phyloP scores from a whole-genome alignment of 1,139 yeast genomes.

The Scheffersomyces parashehatae region DNA sequence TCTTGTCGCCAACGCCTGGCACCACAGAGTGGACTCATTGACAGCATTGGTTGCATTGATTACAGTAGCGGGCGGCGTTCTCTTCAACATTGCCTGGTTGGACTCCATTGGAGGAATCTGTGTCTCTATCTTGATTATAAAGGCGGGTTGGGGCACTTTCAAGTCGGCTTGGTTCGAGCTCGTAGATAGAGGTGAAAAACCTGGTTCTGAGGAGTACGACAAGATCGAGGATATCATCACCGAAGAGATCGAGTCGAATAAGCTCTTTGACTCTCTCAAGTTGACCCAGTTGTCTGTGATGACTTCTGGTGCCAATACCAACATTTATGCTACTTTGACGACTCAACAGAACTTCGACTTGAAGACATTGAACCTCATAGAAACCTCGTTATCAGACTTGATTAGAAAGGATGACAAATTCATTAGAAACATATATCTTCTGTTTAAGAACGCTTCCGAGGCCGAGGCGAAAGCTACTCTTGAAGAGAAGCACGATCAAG shows the following conservation, averaged over 20 bases:
- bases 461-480: not conserved
- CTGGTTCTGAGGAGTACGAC: constrained; percentile 29
- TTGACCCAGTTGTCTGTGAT: constrained; percentile 55
- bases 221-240: constrained; percentile 24
- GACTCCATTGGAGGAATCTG: constrained; percentile 90
- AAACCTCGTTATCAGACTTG: constrained; percentile 22
- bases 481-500: not conserved
- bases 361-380: constrained; percentile 29
- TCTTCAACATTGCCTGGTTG: constrained; percentile 75
- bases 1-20: constrained; percentile 97
- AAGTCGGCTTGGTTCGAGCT: constrained; percentile 71
- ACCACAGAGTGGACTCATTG: constrained; percentile 92
- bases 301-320: constrained; percentile 72
- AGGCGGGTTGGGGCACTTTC: constrained; percentile 81
- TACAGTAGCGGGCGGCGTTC: constrained; percentile 83
- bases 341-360: constrained; percentile 20
- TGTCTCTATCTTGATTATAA: constrained; percentile 77
- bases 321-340: constrained; percentile 28
- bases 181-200: constrained; percentile 56
- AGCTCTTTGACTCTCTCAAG: constrained; percentile 20
- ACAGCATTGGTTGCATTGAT: constrained; percentile 89
- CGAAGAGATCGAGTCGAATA: constrained; percentile 18
- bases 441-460: constrained; percentile 13
- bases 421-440: constrained; percentile 32
- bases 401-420: constrained; percentile 33